Conservation (phyloP, 2,329 filamentous ascomycete species). For the Blastomyces silverae region DNA sequence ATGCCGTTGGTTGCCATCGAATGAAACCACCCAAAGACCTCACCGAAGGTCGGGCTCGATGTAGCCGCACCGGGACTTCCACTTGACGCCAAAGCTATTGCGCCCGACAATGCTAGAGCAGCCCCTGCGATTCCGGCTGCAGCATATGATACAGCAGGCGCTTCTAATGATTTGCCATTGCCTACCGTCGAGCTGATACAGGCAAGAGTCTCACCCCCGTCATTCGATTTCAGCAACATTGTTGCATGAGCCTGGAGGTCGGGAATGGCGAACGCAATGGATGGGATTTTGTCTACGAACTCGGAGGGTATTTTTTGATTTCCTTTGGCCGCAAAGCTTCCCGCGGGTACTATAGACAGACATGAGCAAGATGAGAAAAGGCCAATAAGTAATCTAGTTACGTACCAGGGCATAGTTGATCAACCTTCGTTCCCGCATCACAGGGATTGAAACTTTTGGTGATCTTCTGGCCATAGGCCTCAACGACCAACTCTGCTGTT, state of each 20-base stretch:
- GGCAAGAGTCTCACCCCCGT: conserved; percentile 58
- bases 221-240: conserved; percentile 61
- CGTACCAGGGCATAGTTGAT: conserved; percentile 73
- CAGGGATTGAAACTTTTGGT: conserved; percentile 79
- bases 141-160: conserved; percentile 72
- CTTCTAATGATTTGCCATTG: conserved; percentile 76
- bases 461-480: conserved; percentile 78
- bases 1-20: conserved; percentile 93
- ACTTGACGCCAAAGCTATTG: conserved; percentile 60
- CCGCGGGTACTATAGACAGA: conserved; percentile 56
- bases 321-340: conserved; percentile 66
- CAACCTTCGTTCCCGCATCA: conserved; percentile 56
- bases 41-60: conserved; percentile 74
- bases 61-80: conserved; percentile 56
- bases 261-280: conserved; percentile 83
- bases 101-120: conserved; percentile 65
- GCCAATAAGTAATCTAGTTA: conserved; percentile 15
- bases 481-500: conserved; percentile 65
- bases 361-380: neutral
- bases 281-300: conserved; percentile 69
- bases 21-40: conserved; percentile 86
- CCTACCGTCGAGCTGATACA: conserved; percentile 75
- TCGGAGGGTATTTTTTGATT: conserved; percentile 62
- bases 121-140: conserved; percentile 80
- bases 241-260: conserved; percentile 84